Base-by-base conservation (phyloP, 1,139 yeast species). In the Suhomyces choctaworum region DNA sequence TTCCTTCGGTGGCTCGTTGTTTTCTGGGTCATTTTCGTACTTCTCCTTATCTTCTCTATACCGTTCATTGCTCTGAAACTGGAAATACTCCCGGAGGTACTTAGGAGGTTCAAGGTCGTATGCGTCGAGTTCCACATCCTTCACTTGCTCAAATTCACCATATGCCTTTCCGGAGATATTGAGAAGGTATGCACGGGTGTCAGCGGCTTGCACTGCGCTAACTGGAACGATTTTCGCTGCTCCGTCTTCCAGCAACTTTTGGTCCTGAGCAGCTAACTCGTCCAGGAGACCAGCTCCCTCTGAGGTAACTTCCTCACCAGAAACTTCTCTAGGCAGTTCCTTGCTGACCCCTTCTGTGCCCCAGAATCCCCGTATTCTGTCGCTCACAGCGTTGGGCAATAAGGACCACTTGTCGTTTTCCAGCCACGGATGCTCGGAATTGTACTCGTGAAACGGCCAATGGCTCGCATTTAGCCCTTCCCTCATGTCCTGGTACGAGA, bases 381-480 rank as follows among this genome's bases (percentile, higher is more conserved):
- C 50, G 44, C 80, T 74, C 1, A 87, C 63, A 6, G 52, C 56
- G 48, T 81, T 69, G 1, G 96, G 95, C 8, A 87, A 52, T 2
- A 86, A 60, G 14, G 85, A 73, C 50, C 64, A 70, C 22, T 68
- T 52, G 49, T 82, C 76, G 39, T 66, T 62, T 43, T 78, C 80
- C n/a, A 32, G 32, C 78, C 84, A 82, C 4, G 77, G 73, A 14
- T 60, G 48, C 7, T 63, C 58, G 21, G 64, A 56, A 22, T 63
- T 60, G 38, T 42, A 70, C 2, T 64, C 32, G 19, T 71, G 78
- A 17, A 81, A 53, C 1, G 89, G 89, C 76, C 82, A 82, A 0
- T 78, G 66, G 36, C 73, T 68, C 0, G 52, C 58, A 25, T 66
- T 63, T 35, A 68, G 63, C 8, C 74, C 73, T 4, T 60, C 50